Evolutionary conservation across 2,329 filamentous ascomycete genomes (phyloP).

Genomic region (Orbilia brochopaga): DNA sequence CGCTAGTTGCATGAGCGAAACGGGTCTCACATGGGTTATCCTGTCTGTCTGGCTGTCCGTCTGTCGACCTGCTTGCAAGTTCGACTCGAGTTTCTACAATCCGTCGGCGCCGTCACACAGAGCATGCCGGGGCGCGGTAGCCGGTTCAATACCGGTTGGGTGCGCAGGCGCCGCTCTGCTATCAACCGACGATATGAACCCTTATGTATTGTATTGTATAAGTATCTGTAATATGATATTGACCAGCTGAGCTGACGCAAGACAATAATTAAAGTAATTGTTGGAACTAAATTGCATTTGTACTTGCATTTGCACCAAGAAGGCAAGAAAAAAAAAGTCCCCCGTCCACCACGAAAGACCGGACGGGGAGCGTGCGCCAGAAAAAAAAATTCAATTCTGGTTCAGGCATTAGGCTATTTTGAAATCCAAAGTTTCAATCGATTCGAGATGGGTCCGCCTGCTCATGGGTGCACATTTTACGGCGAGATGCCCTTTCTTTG

Average conservation of each 20-base stretch:
- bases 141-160: not conserved
- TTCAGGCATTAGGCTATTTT: constrained; percentile 51
- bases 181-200: not conserved
- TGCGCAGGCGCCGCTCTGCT: not conserved
- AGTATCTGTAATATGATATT: not conserved
- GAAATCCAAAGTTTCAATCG: constrained; percentile 44
- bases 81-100: not conserved
- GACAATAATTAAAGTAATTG: not conserved
- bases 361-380: constrained; percentile 48
- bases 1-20: constrained; percentile 48
- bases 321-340: constrained; percentile 14
- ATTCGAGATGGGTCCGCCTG: constrained; percentile 45
- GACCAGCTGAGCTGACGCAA: not conserved
- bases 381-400: constrained; percentile 45
- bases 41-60: constrained; percentile 1
- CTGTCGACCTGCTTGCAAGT: too few relatives aligned
- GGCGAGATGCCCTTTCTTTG: constrained; percentile 10
- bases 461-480: constrained; percentile 39
- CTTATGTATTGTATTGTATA: not conserved
- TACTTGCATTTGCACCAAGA: not conserved
- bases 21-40: constrained; percentile 21
- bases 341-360: constrained; percentile 38
- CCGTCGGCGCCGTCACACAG: not conserved
- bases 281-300: constrained; percentile 3
- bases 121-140: not conserved